Conservation (phyloP, 2,329 filamentous ascomycete species). For the Falciphora oryzae region DNA sequence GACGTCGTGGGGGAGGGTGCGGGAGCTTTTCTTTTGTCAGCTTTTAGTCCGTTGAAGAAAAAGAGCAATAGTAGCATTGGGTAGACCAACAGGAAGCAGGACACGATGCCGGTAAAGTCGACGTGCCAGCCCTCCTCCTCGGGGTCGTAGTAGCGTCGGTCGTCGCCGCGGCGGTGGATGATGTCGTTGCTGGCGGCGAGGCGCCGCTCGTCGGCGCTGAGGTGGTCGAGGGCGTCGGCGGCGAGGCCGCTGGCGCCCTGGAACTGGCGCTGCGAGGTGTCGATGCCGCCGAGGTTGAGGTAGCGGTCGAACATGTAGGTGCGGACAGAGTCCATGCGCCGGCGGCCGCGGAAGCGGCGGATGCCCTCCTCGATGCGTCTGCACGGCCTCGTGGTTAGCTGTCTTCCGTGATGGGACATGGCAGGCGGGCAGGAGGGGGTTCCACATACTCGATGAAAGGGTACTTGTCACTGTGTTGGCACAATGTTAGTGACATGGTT, state of each 20-base stretch:
- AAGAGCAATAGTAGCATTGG: too few relatives aligned
- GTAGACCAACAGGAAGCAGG: conserved; percentile 79
- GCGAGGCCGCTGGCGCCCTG: conserved; percentile 46
- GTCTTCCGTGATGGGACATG: not conserved
- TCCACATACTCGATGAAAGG: conserved; percentile 49
- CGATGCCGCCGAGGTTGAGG: conserved; percentile 76
- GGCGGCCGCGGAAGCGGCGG: conserved; percentile 70
- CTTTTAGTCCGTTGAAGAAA: not conserved
- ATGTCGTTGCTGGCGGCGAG: conserved; percentile 58
- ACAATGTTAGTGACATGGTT: conserved; percentile 16
- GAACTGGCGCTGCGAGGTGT: conserved; percentile 52
- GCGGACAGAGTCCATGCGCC: conserved; percentile 63
- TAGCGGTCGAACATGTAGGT: conserved; percentile 70
- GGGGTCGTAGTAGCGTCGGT: conserved; percentile 44
- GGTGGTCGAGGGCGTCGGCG: conserved; percentile 41
- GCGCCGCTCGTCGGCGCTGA: conserved; percentile 60
- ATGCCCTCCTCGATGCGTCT: conserved; percentile 83
- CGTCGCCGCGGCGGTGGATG: conserved; percentile 38
- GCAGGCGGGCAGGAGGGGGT: not conserved
- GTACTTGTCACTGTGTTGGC: conserved; percentile 32
- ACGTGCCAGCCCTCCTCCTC: conserved; percentile 60
- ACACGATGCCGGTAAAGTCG: conserved; percentile 72
- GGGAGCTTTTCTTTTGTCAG: conserved; percentile 36
- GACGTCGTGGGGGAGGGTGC: conserved; percentile 49
- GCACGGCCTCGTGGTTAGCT: conserved; percentile 9